These are phyloP conservation scores for Corchorus capsularis DNA, from an alignment of 345 rosid genomes.

Conservation along the genomic window DNA sequence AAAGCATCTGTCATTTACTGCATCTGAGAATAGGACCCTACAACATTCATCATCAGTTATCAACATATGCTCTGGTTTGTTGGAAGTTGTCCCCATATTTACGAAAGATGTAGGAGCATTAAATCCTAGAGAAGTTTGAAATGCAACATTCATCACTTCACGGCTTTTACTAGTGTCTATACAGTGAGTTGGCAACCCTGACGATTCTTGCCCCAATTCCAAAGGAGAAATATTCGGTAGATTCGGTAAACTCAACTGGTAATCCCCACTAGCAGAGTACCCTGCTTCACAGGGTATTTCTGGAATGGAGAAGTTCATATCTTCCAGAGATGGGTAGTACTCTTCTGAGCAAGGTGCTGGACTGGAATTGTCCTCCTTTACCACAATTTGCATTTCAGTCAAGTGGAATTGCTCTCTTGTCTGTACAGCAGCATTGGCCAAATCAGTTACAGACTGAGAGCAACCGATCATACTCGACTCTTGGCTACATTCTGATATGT, in stretches of 20 bases:
- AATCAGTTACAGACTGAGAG: constrained; percentile 65
- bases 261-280: constrained; percentile 44
- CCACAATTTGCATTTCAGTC: constrained; percentile 46
- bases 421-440: constrained; percentile 43
- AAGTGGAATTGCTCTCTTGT: constrained; percentile 49
- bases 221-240: constrained; percentile 45
- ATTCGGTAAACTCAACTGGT: constrained; percentile 51
- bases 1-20: constrained; percentile 40
- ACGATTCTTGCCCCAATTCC: constrained; percentile 51
- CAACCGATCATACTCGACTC: constrained; percentile 56
- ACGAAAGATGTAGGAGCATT: constrained; percentile 47
- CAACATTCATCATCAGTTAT: constrained; percentile 91
- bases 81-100: constrained; percentile 37
- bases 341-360: constrained; percentile 63
- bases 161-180: constrained; percentile 41
- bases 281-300: constrained; percentile 58
- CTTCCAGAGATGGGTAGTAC: constrained; percentile 53
- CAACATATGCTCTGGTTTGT: constrained; percentile 53
- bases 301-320: constrained; percentile 51
- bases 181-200: constrained; percentile 47
- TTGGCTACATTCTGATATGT: constrained; percentile 93
- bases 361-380: constrained; percentile 58
- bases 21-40: constrained; percentile 70
- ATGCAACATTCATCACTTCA: constrained; percentile 44
- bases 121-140: constrained; percentile 47